These are phyloP conservation scores for Purshia tridentata DNA, from an alignment of 306 rosid genomes.

Conservation along the genomic window DNA sequence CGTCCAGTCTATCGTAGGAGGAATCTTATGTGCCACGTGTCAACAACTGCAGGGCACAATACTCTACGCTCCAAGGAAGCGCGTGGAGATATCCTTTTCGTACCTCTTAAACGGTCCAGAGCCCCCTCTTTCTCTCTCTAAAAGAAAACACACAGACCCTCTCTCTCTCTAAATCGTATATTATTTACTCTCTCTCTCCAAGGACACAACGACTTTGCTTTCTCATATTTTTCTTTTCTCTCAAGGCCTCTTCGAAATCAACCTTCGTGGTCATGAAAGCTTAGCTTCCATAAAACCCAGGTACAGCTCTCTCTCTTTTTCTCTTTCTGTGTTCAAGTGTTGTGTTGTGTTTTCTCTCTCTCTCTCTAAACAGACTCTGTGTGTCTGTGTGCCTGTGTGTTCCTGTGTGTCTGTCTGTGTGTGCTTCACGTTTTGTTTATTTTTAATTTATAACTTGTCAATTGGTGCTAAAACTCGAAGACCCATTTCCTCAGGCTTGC, in stretches of 20 bases:
- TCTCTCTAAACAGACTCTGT: neutral
- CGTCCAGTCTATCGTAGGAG: conserved; percentile 1
- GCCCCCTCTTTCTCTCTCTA: conserved; percentile 32
- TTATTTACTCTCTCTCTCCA: neutral
- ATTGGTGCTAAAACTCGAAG: conserved; percentile 52
- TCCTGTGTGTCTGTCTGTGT: conserved; percentile 14
- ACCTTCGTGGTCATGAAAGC: conserved; percentile 62
- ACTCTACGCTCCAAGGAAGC: conserved; percentile 24
- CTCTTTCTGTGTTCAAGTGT: conserved; percentile 4
- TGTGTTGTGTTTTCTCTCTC: conserved; percentile 6
- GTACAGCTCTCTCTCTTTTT: conserved; percentile 32
- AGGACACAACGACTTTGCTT: conserved; percentile 45
- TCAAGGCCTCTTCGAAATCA: conserved; percentile 38
- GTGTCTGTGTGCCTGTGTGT: neutral
- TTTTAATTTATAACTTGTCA: conserved; percentile 44
- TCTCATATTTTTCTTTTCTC: conserved; percentile 11
- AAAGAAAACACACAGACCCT: neutral
- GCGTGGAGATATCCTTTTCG: conserved; percentile 28
- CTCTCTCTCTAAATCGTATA: conserved; percentile 1
- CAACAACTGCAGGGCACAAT: neutral
- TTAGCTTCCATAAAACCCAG: conserved; percentile 48
- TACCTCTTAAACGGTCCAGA: conserved; percentile 35
- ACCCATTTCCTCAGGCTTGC: conserved; percentile 57
- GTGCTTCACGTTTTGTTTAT: conserved; percentile 52
- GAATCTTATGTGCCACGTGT: conserved; percentile 55